These are phyloP conservation scores for Annulohypoxylon nitens DNA, from an alignment of 495 filamentous ascomycete species.

Conservation along the genomic window DNA sequence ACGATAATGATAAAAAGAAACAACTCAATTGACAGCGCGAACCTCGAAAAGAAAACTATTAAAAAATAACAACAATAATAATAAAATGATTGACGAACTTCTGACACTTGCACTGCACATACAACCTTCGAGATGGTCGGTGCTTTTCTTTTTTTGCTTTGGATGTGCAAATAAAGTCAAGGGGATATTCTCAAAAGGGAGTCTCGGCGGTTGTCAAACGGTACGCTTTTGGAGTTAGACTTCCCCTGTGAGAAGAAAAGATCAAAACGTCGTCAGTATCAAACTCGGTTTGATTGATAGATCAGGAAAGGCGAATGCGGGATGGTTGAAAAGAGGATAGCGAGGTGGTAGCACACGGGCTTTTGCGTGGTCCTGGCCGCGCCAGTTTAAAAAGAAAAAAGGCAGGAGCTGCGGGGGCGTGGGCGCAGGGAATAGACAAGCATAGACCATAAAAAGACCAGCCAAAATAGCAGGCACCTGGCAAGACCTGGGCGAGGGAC, in stretches of 20 bases:
- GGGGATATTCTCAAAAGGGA: slow-evolving; percentile 44
- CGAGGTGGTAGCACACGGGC: slow-evolving; percentile 65
- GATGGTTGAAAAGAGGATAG: slow-evolving; percentile 72
- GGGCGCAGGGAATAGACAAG: slow-evolving; percentile 45
- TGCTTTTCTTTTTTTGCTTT: slow-evolving; percentile 39
- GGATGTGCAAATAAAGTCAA: slow-evolving; percentile 43
- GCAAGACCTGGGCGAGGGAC: neutral
- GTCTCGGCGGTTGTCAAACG: slow-evolving; percentile 51
- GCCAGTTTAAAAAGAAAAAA: slow-evolving; percentile 56
- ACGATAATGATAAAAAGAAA: neutral
- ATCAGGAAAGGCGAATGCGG: slow-evolving; percentile 70
- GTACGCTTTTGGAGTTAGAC: slow-evolving; percentile 56
- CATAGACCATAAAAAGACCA: neutral
- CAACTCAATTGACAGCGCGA: slow-evolving; percentile 39
- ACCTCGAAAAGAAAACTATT: slow-evolving; percentile 24
- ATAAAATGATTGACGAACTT: slow-evolving; percentile 16
- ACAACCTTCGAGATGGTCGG: slow-evolving; percentile 20
- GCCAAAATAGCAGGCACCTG: neutral
- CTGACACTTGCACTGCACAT: slow-evolving; percentile 5
- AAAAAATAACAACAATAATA: slow-evolving; percentile 13
- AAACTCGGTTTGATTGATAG: slow-evolving; percentile 60
- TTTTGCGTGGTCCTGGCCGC: slow-evolving; percentile 60
- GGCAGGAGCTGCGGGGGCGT: slow-evolving; percentile 62
- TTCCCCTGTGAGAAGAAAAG: slow-evolving; percentile 62
- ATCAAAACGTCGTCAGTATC: slow-evolving; percentile 56